Conservation (phyloP, 2,329 filamentous ascomycete species). For the Fusarium abutilonis region DNA sequence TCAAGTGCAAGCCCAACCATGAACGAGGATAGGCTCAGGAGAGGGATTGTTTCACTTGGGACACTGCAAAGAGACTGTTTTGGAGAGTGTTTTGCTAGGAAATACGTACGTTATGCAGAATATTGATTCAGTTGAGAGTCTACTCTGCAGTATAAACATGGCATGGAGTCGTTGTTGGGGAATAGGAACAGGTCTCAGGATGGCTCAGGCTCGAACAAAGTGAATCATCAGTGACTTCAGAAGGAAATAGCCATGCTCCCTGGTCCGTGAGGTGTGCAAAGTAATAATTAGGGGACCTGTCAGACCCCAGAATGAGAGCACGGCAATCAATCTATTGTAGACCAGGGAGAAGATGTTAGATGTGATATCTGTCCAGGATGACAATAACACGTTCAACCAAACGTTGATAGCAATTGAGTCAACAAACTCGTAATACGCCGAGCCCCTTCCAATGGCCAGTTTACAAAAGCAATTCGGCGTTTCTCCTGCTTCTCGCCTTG, state of each 20-base stretch:
- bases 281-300: constrained; percentile 32
- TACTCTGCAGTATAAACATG: neutral
- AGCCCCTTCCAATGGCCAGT: too few species aligned
- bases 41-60: constrained; percentile 36
- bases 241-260: constrained; percentile 22
- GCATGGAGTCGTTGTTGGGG: neutral
- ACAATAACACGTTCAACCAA: constrained; percentile 2
- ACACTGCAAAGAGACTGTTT: constrained; percentile 32
- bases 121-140: constrained; percentile 2
- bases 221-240: constrained; percentile 23
- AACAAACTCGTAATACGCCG: too few species aligned
- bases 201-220: constrained; percentile 14
- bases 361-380: constrained; percentile 16
- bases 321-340: constrained; percentile 29
- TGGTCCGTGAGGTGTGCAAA: constrained; percentile 40
- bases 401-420: neutral
- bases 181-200: constrained; percentile 18
- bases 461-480: too few species aligned
- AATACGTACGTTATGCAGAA: constrained; percentile 9
- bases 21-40: constrained; percentile 18
- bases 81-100: neutral
- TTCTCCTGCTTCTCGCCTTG: constrained; percentile 1
- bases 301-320: constrained; percentile 32
- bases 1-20: constrained; percentile 30
- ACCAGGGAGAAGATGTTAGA: constrained; percentile 29